Base-by-base conservation (phyloP, 495 filamentous ascomycete species). In the Aspergillus ostianus region DNA sequence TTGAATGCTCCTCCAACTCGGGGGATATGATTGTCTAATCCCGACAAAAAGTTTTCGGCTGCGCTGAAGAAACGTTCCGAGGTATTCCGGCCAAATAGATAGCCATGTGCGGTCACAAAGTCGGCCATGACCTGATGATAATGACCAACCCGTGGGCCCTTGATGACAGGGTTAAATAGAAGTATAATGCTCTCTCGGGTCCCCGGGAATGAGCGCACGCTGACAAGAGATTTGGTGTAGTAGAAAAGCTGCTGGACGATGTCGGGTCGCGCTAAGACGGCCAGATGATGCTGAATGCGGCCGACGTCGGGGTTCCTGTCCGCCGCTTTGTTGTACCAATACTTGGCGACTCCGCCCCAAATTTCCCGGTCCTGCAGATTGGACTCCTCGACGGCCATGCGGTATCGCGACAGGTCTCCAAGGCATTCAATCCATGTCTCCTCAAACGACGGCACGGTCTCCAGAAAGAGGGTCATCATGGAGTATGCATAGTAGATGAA, bases 401-500 rank as follows among this genome's bases (percentile, higher is more conserved):
- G 76, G 55, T 89, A 90, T 30, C 86, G 72, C 0, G 84, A 88
- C 3, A 94, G 71, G 69, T 94, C 91, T 0, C 91, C 91, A 0
- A 97, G 77, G 64, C 91, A 96, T 62, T 97, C 92, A 23, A 96
- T 89, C 92, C 93, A 97, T 0, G 89, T 95, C 50, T 92, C 89
- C 60, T 88, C 82, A 64, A 93, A 96, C 0, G 80, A 73, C 3
- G 87, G 82, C 0, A 92, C 87, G 0, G 87, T 92, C 67, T 93
- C 90, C 56, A 88, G 82, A 0, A 94, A 75, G 4, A 94, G 70
- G 0, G 88, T 86, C 81, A 93, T 87, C 84, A 91, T 90, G 18
- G 87, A 86, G 64, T 93, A 93, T 0, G 91, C 89, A 23, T 91
- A 69, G 59, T 91, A 90, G 45, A 95, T 90, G 64, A 91, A 96